These are phyloP conservation scores for Thalassiosira exigua DNA, from an alignment of 352 stramenopile species.

Conservation along the genomic window DNA sequence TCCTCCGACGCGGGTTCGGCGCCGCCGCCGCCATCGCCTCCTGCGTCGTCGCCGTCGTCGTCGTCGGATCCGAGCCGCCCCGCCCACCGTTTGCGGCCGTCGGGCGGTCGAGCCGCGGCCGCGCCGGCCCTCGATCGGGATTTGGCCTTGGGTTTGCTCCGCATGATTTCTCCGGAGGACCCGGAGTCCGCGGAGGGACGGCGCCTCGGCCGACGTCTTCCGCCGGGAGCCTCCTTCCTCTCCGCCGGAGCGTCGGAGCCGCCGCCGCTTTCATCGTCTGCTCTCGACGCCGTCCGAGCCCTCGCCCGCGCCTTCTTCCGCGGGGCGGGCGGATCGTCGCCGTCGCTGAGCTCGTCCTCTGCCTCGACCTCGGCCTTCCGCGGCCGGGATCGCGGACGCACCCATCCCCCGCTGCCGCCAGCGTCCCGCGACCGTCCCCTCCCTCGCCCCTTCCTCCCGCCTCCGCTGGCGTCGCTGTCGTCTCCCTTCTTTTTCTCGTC, in stretches of 20 bases:
- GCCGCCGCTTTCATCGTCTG: constrained; percentile 4
- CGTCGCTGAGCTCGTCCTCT: not conserved
- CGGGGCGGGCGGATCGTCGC: constrained; percentile 4
- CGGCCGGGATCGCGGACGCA: not conserved
- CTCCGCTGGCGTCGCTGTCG: constrained; percentile 12
- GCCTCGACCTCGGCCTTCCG: not conserved
- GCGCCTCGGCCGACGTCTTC: not conserved
- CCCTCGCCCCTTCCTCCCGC: constrained; percentile 14
- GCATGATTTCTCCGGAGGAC: too few species aligned
- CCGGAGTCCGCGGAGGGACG: not conserved
- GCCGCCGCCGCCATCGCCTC: not conserved
- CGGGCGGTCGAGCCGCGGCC: too few species aligned
- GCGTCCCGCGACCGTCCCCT: constrained; percentile 12
- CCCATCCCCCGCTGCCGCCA: constrained; percentile 2
- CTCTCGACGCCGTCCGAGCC: not conserved
- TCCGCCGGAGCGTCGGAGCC: not conserved
- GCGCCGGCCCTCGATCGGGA: too few species aligned
- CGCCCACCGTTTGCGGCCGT: constrained; percentile 17
- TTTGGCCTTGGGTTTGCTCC: too few species aligned
- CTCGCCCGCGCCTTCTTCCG: constrained; percentile 3
- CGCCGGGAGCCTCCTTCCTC: constrained; percentile 3
- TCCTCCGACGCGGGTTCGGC: constrained; percentile 27
- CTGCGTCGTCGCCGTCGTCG: not conserved
- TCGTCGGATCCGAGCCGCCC: not conserved
- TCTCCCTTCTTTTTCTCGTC: constrained; percentile 7